Percentiles rank a stretch among this genome's conserved stretches.
These are phyloP conservation scores for Alternaria brassicicola DNA, from an alignment of 2,329 filamentous ascomycete species.

Conservation along the genomic window DNA sequence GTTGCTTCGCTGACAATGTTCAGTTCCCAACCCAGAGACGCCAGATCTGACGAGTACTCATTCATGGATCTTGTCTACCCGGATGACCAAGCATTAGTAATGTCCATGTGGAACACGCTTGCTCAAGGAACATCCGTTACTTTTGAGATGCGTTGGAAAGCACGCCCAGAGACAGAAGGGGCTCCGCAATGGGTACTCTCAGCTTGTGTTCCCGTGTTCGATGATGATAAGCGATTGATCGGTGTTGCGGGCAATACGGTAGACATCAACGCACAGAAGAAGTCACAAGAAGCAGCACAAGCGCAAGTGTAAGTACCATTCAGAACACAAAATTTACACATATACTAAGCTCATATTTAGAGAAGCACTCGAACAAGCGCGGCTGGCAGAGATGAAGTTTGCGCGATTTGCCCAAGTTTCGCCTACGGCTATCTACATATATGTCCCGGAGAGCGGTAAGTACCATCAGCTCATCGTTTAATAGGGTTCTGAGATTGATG, in stretches of 20 bases:
- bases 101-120: slow-evolving; percentile 41
- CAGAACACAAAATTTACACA: background rate
- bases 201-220: slow-evolving; percentile 38
- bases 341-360: background rate
- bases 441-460: slow-evolving; percentile 28
- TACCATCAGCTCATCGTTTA: background rate
- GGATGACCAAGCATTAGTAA: slow-evolving; percentile 32
- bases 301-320: slow-evolving; percentile 13
- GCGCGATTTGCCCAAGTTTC: slow-evolving; percentile 34
- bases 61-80: slow-evolving; percentile 43
- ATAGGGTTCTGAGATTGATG: background rate
- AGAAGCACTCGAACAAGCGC: slow-evolving; percentile 35
- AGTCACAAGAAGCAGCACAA: slow-evolving; percentile 28
- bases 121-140: slow-evolving; percentile 34
- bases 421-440: slow-evolving; percentile 36
- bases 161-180: slow-evolving; percentile 17
- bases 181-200: slow-evolving; percentile 37
- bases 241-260: slow-evolving; percentile 42
- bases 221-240: slow-evolving; percentile 32
- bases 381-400: slow-evolving; percentile 35
- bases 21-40: slow-evolving; percentile 30
- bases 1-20: background rate
- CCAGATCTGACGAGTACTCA: slow-evolving; percentile 29
- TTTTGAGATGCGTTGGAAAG: slow-evolving; percentile 47
- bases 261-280: slow-evolving; percentile 43